A percentile compares a stretch with the other conserved stretches of the same genome.
Conservation (phyloP, 352 stramenopile genomes). For the Albugo candida region DNA sequence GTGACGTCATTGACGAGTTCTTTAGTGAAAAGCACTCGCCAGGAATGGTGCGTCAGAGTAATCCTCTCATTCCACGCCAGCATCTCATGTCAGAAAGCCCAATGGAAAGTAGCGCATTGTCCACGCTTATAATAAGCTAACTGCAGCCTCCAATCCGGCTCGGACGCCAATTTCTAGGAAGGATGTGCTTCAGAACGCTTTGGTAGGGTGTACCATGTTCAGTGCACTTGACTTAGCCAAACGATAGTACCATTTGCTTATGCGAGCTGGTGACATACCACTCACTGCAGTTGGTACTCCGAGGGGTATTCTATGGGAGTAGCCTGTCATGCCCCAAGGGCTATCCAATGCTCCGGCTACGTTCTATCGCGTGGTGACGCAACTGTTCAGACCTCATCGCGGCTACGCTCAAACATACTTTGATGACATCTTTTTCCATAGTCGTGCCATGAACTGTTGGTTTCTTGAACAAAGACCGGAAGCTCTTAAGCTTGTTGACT, state of each 20-base stretch:
- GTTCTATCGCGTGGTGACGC: conserved; percentile 13
- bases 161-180: conserved; percentile 8
- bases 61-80: conserved; percentile 9
- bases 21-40: conserved; percentile 2
- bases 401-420: conserved; percentile 8
- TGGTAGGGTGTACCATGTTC: conserved; percentile 7
- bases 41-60: conserved; percentile 8
- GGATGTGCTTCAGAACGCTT: conserved; percentile 11
- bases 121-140: conserved; percentile 9
- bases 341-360: conserved; percentile 1
- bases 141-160: neutral
- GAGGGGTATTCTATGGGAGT: no score
- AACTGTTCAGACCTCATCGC: no score
- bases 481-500: no score
- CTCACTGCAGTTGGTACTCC: no score
- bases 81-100: conserved; percentile 12
- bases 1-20: conserved; percentile 5
- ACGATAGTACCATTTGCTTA: no score
- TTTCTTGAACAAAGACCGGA: no score
- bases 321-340: no score
- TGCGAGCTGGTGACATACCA: no score
- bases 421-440: conserved; percentile 15
- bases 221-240: conserved; percentile 11
- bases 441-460: no score
- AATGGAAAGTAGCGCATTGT: conserved; percentile 13